Evolutionary conservation across 148 eudicot genomes (phyloP).

Genomic region (Silene uniflora): DNA sequence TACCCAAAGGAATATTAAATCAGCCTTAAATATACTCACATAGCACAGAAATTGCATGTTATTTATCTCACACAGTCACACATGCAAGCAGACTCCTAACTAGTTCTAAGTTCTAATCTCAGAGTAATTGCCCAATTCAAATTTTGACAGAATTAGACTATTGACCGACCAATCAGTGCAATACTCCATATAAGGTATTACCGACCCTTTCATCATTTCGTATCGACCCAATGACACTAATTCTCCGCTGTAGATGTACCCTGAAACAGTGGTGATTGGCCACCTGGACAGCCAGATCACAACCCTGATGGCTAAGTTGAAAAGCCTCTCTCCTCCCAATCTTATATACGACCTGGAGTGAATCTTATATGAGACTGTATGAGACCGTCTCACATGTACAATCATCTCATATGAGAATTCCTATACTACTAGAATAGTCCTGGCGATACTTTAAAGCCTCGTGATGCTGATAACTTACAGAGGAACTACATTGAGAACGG

Average conservation of each 20-base stretch:
- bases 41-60: neutral
- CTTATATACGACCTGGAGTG: neutral
- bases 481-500: constrained; percentile 89
- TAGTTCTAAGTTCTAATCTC: neutral
- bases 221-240: neutral
- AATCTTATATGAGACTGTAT: neutral
- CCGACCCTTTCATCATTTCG: neutral
- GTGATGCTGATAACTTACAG: constrained; percentile 48
- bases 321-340: neutral
- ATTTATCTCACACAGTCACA: neutral
- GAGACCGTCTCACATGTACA: neutral
- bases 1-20: neutral
- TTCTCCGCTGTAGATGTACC: neutral
- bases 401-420: neutral
- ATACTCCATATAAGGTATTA: neutral
- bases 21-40: neutral
- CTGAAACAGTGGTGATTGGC: neutral
- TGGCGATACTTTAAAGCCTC: neutral
- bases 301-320: neutral
- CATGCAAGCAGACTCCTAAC: neutral
- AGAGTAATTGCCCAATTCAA: neutral
- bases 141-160: neutral
- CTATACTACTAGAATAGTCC: neutral
- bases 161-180: neutral
- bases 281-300: neutral